A percentile compares a stretch with the other conserved stretches of the same genome.
Evolutionary conservation across 352 stramenopile species (phyloP).

Genomic region (Pythium phragmiticola): DNA sequence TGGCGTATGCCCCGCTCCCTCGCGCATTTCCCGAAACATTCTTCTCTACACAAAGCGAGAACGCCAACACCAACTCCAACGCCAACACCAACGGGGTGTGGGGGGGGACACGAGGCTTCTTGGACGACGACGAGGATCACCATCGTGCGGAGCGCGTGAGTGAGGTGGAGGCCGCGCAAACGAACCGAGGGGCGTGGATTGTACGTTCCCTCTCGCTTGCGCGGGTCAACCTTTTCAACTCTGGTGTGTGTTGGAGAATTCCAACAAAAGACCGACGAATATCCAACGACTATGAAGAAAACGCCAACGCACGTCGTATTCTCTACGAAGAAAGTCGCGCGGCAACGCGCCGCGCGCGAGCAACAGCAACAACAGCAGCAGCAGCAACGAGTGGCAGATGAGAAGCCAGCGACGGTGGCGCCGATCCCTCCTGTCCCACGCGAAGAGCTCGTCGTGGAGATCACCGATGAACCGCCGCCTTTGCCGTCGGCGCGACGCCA

Average conservation of each 20-base stretch:
- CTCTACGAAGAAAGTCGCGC: constrained; percentile 60
- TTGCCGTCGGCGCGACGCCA: constrained; percentile 5
- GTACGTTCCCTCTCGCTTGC: constrained; percentile 26
- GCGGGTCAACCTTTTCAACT: constrained; percentile 1
- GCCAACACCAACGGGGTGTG: neutral
- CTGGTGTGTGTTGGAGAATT: neutral
- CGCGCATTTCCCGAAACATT: neutral
- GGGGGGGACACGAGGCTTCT: neutral
- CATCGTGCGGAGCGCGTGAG: neutral
- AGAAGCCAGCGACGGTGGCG: neutral
- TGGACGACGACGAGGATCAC: neutral
- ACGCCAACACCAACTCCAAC: neutral
- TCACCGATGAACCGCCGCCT: constrained; percentile 9
- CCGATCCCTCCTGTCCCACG: neutral
- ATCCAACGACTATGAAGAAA: constrained; percentile 21
- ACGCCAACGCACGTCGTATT: constrained; percentile 56
- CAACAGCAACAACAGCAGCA: constrained; percentile 28
- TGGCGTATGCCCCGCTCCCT: neutral
- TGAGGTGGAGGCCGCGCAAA: constrained; percentile 13
- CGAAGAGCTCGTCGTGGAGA: constrained; percentile 21
- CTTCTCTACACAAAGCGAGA: neutral
- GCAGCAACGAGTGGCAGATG: constrained; percentile 23
- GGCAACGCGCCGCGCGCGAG: constrained; percentile 16
- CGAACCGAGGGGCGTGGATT: constrained; percentile 28
- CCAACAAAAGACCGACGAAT: constrained; percentile 9